These are phyloP conservation scores for Hyphopichia khmerensis DNA, from an alignment of 1,139 yeast genomes.

Conservation along the genomic window DNA sequence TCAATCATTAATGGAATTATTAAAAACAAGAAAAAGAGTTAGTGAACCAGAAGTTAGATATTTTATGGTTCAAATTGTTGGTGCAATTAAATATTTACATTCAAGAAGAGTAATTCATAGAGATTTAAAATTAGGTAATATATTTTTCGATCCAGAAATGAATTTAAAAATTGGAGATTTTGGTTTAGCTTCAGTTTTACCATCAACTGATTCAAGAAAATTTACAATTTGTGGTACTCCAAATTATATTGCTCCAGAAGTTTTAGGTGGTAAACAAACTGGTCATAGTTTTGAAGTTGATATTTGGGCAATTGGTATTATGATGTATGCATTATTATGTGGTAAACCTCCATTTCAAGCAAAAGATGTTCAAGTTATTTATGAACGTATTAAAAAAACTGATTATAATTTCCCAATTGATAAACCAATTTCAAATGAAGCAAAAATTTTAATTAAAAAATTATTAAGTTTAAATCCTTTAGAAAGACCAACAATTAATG, in stretches of 20 bases:
- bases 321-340: constrained; percentile 84
- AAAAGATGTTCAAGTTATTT: constrained; percentile 88
- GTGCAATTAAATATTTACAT: constrained; percentile 91
- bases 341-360: constrained; percentile 99
- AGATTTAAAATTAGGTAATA: constrained; percentile 91
- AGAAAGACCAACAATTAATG: constrained; percentile 77
- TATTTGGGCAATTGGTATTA: constrained; percentile 95
- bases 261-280: constrained; percentile 78
- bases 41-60: constrained; percentile 91
- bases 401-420: constrained; percentile 82
- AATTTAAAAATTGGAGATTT: constrained; percentile 94
- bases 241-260: constrained; percentile 97
- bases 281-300: constrained; percentile 96
- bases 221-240: constrained; percentile 98
- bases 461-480: constrained; percentile 77
- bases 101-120: constrained; percentile 92
- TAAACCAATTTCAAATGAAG: constrained; percentile 66
- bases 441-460: constrained; percentile 67
- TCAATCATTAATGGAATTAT: constrained; percentile 88
- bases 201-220: constrained; percentile 66
- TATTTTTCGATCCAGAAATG: constrained; percentile 90
- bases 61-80: constrained; percentile 89
- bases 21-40: constrained; percentile 76
- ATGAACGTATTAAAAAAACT: constrained; percentile 83
- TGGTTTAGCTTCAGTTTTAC: constrained; percentile 89